These are phyloP conservation scores for Plasmodium vivax DNA, from an alignment of 169 alveolate species.

Conservation along the genomic window DNA sequence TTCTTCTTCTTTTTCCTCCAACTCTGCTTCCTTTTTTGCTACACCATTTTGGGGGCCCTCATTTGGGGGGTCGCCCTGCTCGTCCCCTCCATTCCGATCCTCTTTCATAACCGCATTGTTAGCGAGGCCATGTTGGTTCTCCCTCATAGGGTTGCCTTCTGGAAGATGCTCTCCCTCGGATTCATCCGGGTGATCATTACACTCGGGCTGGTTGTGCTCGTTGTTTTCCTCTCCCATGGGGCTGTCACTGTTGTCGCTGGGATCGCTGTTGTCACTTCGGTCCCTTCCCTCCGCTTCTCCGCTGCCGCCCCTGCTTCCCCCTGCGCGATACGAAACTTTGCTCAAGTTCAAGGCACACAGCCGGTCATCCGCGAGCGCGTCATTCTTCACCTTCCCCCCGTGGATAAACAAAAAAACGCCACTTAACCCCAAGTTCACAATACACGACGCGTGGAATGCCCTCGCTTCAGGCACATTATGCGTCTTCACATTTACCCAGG, in stretches of 20 bases:
- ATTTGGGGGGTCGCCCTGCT: not conserved
- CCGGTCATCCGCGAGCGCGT: conserved; percentile 24
- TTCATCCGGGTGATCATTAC: not conserved
- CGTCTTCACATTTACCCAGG: conserved; percentile 40
- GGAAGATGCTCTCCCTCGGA: not conserved
- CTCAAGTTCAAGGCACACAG: conserved; percentile 65
- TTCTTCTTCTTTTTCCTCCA: not conserved
- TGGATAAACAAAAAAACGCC: conserved; percentile 72
- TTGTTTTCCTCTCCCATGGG: not conserved
- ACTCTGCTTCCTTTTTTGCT: not conserved
- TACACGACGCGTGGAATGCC: conserved; percentile 71
- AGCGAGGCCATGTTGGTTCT: not conserved
- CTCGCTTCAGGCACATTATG: conserved; percentile 61
- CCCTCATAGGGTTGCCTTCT: not conserved
- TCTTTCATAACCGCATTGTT: not conserved
- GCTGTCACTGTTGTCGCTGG: not conserved
- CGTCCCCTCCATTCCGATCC: not conserved
- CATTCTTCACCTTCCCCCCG: conserved; percentile 69
- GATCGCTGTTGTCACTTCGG: not conserved
- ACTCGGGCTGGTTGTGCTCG: not conserved
- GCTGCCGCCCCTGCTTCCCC: not conserved
- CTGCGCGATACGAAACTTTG: not conserved
- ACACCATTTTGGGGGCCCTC: not conserved
- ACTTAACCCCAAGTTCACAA: conserved; percentile 51
- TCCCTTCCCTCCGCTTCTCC: not conserved